These are phyloP conservation scores for Monoraphidium neglectum DNA, from an alignment of 139 green algal genomes.

Conservation along the genomic window DNA sequence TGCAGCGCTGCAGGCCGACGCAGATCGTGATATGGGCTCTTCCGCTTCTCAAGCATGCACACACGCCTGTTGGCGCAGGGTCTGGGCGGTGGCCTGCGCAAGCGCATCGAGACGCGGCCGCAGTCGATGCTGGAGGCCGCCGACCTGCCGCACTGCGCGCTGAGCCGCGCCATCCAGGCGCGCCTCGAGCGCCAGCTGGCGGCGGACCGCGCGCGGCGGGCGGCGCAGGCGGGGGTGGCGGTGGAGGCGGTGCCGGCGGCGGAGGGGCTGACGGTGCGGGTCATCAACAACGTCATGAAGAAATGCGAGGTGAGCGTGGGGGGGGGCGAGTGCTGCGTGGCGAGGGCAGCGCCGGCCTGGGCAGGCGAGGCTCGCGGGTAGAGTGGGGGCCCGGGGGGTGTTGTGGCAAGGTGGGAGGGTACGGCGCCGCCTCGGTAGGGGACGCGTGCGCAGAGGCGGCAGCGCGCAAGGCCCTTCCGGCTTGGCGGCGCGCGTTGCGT, in stretches of 20 bases:
- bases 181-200: constrained; percentile 47
- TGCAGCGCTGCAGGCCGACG: too few relatives aligned
- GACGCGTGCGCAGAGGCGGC: too few relatives aligned
- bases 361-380: too few relatives aligned
- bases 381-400: too few relatives aligned
- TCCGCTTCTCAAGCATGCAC: background rate
- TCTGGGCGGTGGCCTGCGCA: constrained; percentile 47
- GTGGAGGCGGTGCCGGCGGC: constrained; percentile 57
- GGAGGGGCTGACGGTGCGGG: constrained; percentile 83
- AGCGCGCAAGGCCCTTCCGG: too few relatives aligned
- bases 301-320: constrained; percentile 71
- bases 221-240: constrained; percentile 46
- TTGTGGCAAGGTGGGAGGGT: too few relatives aligned
- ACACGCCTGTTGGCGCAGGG: constrained; percentile 22
- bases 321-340: too few relatives aligned
- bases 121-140: constrained; percentile 88
- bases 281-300: constrained; percentile 95
- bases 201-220: constrained; percentile 44
- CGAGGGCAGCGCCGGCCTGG: too few relatives aligned
- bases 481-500: too few relatives aligned
- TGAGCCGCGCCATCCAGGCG: constrained; percentile 76
- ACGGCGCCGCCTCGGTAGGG: too few relatives aligned
- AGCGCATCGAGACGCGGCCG: constrained; percentile 67
- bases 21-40: too few relatives aligned
- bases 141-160: constrained; percentile 82